Evolutionary conservation across 2,329 filamentous ascomycete species (phyloP), one percentile per base, ranked within the genome.

Genomic region (Gremmenia infestans): DNA sequence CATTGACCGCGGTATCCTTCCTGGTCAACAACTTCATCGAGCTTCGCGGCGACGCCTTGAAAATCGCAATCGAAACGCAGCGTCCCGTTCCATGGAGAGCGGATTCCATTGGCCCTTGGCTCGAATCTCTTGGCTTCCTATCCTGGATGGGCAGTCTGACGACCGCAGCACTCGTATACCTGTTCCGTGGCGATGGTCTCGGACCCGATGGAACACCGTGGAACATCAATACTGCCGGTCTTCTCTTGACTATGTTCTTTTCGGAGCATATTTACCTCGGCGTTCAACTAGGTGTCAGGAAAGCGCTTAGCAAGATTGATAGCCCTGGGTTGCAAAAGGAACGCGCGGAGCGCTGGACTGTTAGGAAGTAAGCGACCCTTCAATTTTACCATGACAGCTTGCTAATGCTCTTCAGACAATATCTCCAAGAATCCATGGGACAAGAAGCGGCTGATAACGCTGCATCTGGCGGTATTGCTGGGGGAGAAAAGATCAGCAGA

Each of bases 11-110:
- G 2, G 80, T 91, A 55, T 93, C 88, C 1, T 97, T 97, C 75
- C 76, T 97, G 12, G 76, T 94, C 72, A 97, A 97, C 75, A 95
- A 97, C 74, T 97, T 93, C 91, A 76, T 99, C 55, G 94, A 97
- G 70, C 81, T 97, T 40, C 88, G 94, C 43, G 90, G 90, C 0
- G 94, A 99, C 69, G 92, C 93, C 2, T 81, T 96, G 74, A 99
- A 99, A 72, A 96, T 97, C 65, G 91, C 91, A 54, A 80, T 91
- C 48, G 88, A 92, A 71, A 92, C 90, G 78, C 88, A 93, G 67
- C 86, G 94, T 3, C 94, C 94, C 0, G 90, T 89, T 39, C 94
- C 94, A 0, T 91, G 88, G 81, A 85, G 94, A 52, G 86, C 91
- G 1, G 94, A 97, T 73, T 94, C 89, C 1, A 97, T 99, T 63